Evolutionary conservation across 2,329 filamentous ascomycete species (phyloP), one percentile per base, ranked within the genome.

Genomic region (Trichoderma endophyticum): DNA sequence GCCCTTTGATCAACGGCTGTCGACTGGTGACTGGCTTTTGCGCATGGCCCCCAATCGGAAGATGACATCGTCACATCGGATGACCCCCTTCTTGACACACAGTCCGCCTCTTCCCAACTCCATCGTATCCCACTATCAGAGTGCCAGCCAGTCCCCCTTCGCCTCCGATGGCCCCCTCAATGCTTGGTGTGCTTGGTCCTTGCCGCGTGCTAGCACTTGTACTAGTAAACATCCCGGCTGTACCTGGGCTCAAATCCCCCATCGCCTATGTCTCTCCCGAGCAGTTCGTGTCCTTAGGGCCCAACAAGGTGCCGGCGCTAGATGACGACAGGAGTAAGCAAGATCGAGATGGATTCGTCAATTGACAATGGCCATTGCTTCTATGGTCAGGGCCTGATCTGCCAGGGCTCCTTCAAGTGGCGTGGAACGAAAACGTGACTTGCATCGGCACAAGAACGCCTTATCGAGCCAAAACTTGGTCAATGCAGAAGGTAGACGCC

Each of bases 11-110:
- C 75, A 76, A 73, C 73, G 76, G 74, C 75, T 77, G 74, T 79
- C 76, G 77, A 73, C 74, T 72, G 71, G 74, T 75, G 73, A 71
- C 72, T 64, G 71, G 39, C 56, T 64, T 72, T 73, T 73, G 39
- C 71, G 61, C 72, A 72, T 71, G 71, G 74, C 70, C 74, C 72
- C 78, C 77, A 78, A 78, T 79, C 78, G 78, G 78, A 79, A 78
- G 75, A 77, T 75, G 74, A 71, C 74, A 75, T 71, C 56, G 74
- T 72, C 70, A 75, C 74, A 62, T 72, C 70, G 61, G 69, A 65
- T 65, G 51, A 39, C 61, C 51, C 69, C 59, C 54, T 70, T 43
- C 15, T 69, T 30, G 28, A 36, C 57, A 36, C 26, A 26, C 62
- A 51, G 48, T 51, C n/a, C 39, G 39, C 28, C 28, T 43, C 32